Evolutionary conservation across 2,329 filamentous ascomycete genomes (phyloP).

Genomic region (Didymella segeticola): DNA sequence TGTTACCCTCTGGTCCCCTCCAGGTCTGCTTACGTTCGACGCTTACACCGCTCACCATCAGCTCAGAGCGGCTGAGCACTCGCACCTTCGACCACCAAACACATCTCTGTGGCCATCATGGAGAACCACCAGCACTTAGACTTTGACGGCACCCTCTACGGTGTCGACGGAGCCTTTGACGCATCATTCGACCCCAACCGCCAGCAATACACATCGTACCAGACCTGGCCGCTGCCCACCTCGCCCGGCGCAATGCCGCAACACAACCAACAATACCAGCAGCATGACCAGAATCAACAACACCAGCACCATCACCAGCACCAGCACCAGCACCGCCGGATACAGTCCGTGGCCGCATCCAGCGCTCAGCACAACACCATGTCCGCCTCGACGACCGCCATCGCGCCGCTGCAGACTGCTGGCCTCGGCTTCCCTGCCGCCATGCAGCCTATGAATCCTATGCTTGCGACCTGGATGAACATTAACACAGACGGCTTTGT

Average conservation of each 20-base stretch:
- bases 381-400: slow-evolving; percentile 32
- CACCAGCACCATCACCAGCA: slow-evolving; percentile 22
- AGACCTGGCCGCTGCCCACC: slow-evolving; percentile 49
- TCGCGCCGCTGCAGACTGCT: slow-evolving; percentile 45
- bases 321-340: slow-evolving; percentile 35
- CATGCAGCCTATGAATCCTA: slow-evolving; percentile 45
- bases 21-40: slow-evolving; percentile 19
- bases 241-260: slow-evolving; percentile 46
- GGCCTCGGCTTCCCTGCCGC: slow-evolving; percentile 42
- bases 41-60: slow-evolving; percentile 40
- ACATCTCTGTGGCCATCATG: slow-evolving; percentile 45
- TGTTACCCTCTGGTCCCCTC: slow-evolving; percentile 22
- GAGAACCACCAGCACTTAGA: slow-evolving; percentile 50
- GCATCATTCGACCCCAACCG: slow-evolving; percentile 47
- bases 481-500: slow-evolving; percentile 44
- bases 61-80: slow-evolving; percentile 45
- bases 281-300: slow-evolving; percentile 26
- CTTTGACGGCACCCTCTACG: slow-evolving; percentile 45
- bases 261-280: slow-evolving; percentile 20
- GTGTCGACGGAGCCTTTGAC: slow-evolving; percentile 50
- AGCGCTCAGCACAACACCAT: slow-evolving; percentile 28
- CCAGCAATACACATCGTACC: slow-evolving; percentile 39
- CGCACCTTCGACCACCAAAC: slow-evolving; percentile 31
- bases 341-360: slow-evolving; percentile 38
- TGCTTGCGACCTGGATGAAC: slow-evolving; percentile 54